Percentiles rank a stretch among this genome's conserved stretches.
Conservation (phyloP, 2,329 filamentous ascomycete genomes). For the Mollisiaceae sp. region DNA sequence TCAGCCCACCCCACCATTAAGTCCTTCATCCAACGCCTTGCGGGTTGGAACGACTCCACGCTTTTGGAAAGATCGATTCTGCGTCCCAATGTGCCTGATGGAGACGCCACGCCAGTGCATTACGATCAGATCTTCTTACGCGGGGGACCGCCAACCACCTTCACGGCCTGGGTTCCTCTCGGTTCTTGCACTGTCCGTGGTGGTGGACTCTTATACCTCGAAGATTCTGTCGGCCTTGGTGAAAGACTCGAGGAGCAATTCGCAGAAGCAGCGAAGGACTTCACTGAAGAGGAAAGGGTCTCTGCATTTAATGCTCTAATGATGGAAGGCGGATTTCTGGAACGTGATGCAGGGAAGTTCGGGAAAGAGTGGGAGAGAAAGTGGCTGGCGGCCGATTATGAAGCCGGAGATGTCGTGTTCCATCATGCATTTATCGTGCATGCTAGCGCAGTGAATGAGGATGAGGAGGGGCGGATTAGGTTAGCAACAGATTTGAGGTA, state of each 20-base stretch:
- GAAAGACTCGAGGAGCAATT: conserved; percentile 57
- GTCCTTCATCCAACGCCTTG: conserved; percentile 56
- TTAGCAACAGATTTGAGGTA: conserved; percentile 50
- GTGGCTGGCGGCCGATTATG: conserved; percentile 46
- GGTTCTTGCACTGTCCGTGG: conserved; percentile 58
- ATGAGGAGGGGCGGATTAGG: conserved; percentile 45
- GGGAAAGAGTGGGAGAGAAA: conserved; percentile 31
- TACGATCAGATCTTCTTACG: conserved; percentile 60
- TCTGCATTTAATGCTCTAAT: conserved; percentile 63
- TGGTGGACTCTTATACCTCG: conserved; percentile 64
- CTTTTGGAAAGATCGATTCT: conserved; percentile 55
- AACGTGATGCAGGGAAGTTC: conserved; percentile 50
- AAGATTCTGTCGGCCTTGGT: conserved; percentile 50
- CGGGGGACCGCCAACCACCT: conserved; percentile 52
- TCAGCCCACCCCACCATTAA: conserved; percentile 51
- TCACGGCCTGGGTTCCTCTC: conserved; percentile 58
- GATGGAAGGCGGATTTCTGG: conserved; percentile 59
- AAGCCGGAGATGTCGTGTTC: conserved; percentile 49
- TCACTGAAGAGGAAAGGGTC: conserved; percentile 57
- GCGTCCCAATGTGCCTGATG: conserved; percentile 55
- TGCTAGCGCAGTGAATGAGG: conserved; percentile 48
- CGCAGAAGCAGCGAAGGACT: conserved; percentile 50
- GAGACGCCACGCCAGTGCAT: conserved; percentile 57
- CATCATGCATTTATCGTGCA: conserved; percentile 49
- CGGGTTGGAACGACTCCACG: conserved; percentile 59